Evolutionary conservation across 1,284 basidiomycete species (phyloP).

Genomic region (Sanghuangporus baumii): DNA sequence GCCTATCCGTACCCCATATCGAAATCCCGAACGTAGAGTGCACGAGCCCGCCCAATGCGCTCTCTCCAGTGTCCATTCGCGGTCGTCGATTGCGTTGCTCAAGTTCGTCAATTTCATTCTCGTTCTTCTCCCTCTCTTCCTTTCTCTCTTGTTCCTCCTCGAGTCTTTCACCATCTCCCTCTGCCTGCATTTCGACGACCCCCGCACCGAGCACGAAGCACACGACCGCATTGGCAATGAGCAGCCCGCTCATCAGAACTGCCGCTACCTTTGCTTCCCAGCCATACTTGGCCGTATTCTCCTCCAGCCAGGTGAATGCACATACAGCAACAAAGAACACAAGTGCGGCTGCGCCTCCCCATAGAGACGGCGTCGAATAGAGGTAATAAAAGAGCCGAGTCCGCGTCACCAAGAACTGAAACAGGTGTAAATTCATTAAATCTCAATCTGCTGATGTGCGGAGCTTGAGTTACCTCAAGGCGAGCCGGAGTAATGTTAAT

Average conservation of each 20-base stretch:
- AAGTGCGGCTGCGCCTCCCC: conserved; percentile 10
- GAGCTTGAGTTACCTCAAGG: conserved; percentile 8
- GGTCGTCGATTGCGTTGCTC: not conserved
- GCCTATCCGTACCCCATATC: not conserved
- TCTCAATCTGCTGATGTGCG: not conserved
- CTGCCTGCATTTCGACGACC: not conserved
- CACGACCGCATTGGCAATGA: conserved; percentile 3
- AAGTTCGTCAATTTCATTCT: not conserved
- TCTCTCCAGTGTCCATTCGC: not conserved
- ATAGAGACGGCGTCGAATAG: conserved; percentile 11
- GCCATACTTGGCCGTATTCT: conserved; percentile 11
- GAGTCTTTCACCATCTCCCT: not conserved
- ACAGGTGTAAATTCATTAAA: not conserved
- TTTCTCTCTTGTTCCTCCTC: not conserved
- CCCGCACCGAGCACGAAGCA: conserved; percentile 12
- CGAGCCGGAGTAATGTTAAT: conserved; percentile 14
- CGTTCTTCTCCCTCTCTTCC: not conserved
- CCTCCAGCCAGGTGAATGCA: conserved; percentile 13
- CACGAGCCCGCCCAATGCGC: not conserved
- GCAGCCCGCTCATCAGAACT: conserved; percentile 3
- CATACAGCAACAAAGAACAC: conserved; percentile 14
- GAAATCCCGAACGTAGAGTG: not conserved
- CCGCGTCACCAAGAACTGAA: conserved; percentile 6
- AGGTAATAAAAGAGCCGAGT: conserved; percentile 10
- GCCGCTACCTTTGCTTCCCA: conserved; percentile 9